Percentiles rank a stretch among this genome's conserved stretches.
Evolutionary conservation across 2,329 filamentous ascomycete species (phyloP).

Genomic region (Verticillium alfalfae): DNA sequence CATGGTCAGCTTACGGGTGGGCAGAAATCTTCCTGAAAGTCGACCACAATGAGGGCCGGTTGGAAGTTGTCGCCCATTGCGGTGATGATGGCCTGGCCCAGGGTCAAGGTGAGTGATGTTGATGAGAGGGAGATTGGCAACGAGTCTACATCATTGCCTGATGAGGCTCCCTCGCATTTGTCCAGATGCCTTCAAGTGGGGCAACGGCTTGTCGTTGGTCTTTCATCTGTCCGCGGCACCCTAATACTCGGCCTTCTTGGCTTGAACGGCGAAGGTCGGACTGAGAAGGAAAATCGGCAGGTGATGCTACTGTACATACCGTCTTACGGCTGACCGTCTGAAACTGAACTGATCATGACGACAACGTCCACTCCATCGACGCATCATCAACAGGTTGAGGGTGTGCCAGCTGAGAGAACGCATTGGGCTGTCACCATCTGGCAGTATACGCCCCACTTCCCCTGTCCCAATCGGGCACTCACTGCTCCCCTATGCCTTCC

Average conservation of each 20-base stretch:
- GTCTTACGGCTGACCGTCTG: too few relatives aligned
- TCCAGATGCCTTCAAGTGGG: neutral
- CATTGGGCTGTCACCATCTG: neutral
- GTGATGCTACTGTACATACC: too few relatives aligned
- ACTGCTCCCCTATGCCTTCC: neutral
- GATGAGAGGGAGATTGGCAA: neutral
- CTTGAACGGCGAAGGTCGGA: too few relatives aligned
- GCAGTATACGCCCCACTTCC: neutral
- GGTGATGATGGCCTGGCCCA: neutral
- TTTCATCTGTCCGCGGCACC: too few relatives aligned
- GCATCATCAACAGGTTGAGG: neutral
- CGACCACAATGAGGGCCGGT: slow-evolving; percentile 65
- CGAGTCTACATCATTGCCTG: neutral
- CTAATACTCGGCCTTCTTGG: too few relatives aligned
- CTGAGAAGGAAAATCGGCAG: too few relatives aligned
- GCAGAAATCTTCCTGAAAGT: slow-evolving; percentile 94
- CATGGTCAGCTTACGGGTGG: slow-evolving; percentile 61
- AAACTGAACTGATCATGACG: neutral
- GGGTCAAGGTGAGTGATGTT: neutral
- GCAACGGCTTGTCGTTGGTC: neutral
- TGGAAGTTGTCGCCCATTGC: slow-evolving; percentile 23
- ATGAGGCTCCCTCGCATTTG: neutral
- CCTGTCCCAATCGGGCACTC: neutral
- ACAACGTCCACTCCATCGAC: neutral
- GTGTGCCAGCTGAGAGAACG: neutral